Base-by-base conservation (phyloP, 2,329 filamentous ascomycete genomes). In the Sporothrix mexicana region DNA sequence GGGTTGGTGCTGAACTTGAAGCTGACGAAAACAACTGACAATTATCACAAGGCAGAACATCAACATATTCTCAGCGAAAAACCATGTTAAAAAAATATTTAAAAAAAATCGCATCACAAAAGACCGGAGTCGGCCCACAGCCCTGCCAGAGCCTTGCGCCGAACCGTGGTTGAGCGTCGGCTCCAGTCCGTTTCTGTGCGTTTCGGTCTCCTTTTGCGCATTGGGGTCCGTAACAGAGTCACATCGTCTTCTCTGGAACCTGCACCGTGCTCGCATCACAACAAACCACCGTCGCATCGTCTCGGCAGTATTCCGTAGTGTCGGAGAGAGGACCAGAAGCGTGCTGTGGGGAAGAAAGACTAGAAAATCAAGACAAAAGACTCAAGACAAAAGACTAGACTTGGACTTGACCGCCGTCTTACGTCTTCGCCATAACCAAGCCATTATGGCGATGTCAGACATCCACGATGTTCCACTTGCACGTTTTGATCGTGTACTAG, bases 231-330 rank as follows among this genome's bases (percentile, higher is more conserved):
- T 20, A 15, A 10, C 10, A 64, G 59, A 43, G 59, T 62, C 13
- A 41, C 59, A 45, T 62, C 36, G 64, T 36, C 30, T 36, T 36
- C 30, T 7, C 30, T 36, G 5, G 30, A 36, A 36, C 30, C 30
- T 36, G 30, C 30, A 36, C 7, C 30, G 30, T 36, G 1, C 30
- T 36, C 30, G 30, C 30, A 36, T 36, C 30, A 7, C 30, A 36
- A 36, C 62, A 10, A 3, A 20, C 17, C n/a, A 20, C 25, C 41
- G 43, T 66, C n/a, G 61, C 61, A 43, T 25, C 41, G 41, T 15
- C 45, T 68, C 66, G 66, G 66, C 66, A 53, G 49, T 55, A 55
- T 69, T 43, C n/a, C 66, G 66, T 69, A 53, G 66, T 55, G 66
- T 69, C 66, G 66, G 47, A 9, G 30, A 17, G 13, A 41, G 62